Evolutionary conservation across 2,329 filamentous ascomycete species (phyloP).

Genomic region (Alternaria ethzedia): DNA sequence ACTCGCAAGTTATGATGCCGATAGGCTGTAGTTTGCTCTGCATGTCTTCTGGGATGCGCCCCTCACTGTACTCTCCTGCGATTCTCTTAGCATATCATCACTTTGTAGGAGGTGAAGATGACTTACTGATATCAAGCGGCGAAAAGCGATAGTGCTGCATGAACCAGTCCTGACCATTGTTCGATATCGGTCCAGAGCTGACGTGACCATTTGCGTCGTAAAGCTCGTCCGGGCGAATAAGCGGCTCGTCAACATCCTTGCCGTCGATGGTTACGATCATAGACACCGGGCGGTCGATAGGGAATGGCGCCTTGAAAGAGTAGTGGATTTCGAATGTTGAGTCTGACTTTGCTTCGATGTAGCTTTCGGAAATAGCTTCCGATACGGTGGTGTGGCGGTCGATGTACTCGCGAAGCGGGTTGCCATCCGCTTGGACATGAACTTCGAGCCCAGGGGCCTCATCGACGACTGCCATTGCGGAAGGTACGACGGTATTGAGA

Average conservation of each 20-base stretch:
- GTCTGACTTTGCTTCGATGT: conserved; percentile 34
- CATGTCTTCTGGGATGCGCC: not conserved
- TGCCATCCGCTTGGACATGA: conserved; percentile 25
- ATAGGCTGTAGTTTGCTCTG: conserved; percentile 8
- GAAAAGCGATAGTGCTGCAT: conserved; percentile 24
- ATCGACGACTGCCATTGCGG: conserved; percentile 19
- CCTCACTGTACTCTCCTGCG: not conserved
- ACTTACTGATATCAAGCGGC: conserved; percentile 13
- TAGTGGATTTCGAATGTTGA: conserved; percentile 24
- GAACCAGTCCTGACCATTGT: not conserved
- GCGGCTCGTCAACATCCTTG: conserved; percentile 6
- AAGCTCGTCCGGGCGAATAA: conserved; percentile 9
- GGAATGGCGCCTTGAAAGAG: conserved; percentile 15
- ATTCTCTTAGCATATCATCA: not conserved
- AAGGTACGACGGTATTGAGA: not conserved
- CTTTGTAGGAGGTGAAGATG: not conserved
- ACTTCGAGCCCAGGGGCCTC: conserved; percentile 19
- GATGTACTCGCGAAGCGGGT: conserved; percentile 28
- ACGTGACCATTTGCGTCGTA: conserved; percentile 2
- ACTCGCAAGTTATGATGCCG: conserved; percentile 19
- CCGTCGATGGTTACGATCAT: conserved; percentile 28
- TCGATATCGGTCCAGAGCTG: conserved; percentile 8
- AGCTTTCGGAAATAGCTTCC: conserved; percentile 24
- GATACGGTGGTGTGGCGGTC: conserved; percentile 16
- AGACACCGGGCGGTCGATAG: conserved; percentile 10